Base-by-base conservation (phyloP, 2,329 filamentous ascomycete species). In the Hypoxylon sp. region DNA sequence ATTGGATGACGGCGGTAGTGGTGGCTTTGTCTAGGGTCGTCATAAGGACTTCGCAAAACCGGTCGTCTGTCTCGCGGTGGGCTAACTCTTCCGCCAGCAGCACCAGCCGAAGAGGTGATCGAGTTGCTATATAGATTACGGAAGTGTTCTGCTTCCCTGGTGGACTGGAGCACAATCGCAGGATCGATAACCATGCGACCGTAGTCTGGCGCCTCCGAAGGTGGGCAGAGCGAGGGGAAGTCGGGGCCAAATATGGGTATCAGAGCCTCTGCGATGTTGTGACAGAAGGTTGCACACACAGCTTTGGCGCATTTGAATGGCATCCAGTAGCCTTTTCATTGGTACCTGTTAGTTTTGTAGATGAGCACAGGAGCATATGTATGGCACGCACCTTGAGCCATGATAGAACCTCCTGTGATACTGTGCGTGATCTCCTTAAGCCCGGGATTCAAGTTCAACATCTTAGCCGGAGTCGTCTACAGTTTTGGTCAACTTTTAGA, bases 371-470 rank as follows among this genome's bases (percentile, higher is more conserved):
- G 52, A 46, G 43, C 52, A 34, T 25, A 41, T 17, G 55, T 28
- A 32, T n/a, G 28, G 17, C 81, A 67, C 80, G 53, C 83, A 94
- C 93, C 94, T 89, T 99, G 96, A 57, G 94, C 95, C 67, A 89
- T 89, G 63, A 98, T 90, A 30, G 94, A 90, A 5, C 96, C 96
- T 25, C 96, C 96, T 0, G 96, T 99, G 77, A 98, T 97, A 79
- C 93, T 97, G 78, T 97, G 92, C 28, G 92, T 93, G 67, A 98
- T 92, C n/a, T 96, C 91, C 71, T 91, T 90, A 34, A 99, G 87
- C 5, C 95, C 94, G 0, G 89, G 88, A 73, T 97, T 98, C 63
- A 87, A 81, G 69, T 87, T 88, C 48, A 94, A 82, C 82, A 96
- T 93, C 79, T 95, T 97, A 6, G 91, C 93, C 1, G 95, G 94